Conservation (phyloP, 2,329 filamentous ascomycete species). For the Aspergillus texensis region DNA sequence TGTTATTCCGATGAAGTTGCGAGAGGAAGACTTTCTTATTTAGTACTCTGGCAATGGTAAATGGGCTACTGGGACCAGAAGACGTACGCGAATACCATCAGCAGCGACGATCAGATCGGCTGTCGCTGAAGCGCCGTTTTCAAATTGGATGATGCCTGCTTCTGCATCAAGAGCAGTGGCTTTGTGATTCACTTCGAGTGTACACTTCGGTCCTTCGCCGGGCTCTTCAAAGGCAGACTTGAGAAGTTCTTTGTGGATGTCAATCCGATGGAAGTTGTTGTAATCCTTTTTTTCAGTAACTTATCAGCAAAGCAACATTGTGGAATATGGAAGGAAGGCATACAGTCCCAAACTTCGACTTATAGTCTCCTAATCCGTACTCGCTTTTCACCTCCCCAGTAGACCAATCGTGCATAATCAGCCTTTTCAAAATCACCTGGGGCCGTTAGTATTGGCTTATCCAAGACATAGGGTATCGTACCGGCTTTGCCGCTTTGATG, state of each 20-base stretch:
- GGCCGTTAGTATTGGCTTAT: background rate
- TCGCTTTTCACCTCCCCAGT: slow-evolving; percentile 27
- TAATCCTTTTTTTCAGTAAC: slow-evolving; percentile 20
- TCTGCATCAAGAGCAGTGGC: slow-evolving; percentile 21
- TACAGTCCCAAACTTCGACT: slow-evolving; percentile 15
- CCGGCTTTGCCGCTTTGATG: slow-evolving; percentile 15
- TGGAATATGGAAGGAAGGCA: background rate
- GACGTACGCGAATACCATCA: slow-evolving; percentile 29
- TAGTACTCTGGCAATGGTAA: background rate
- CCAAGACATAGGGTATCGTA: background rate
- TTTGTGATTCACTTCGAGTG: slow-evolving; percentile 26
- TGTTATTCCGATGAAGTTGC: slow-evolving; percentile 30
- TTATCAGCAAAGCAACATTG: background rate
- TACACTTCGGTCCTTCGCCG: slow-evolving; percentile 21
- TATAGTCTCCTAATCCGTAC: slow-evolving; percentile 33
- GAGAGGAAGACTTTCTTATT: slow-evolving; percentile 18
- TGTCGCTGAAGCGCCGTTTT: slow-evolving; percentile 19
- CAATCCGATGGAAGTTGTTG: slow-evolving; percentile 32
- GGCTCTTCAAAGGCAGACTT: slow-evolving; percentile 26
- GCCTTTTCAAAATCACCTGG: slow-evolving; percentile 31
- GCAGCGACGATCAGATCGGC: slow-evolving; percentile 29
- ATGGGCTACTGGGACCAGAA: background rate
- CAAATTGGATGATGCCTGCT: slow-evolving; percentile 22
- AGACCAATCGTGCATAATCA: slow-evolving; percentile 34
- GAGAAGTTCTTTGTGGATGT: slow-evolving; percentile 29